These are phyloP conservation scores for Solanum sejunctum DNA, from an alignment of 257 asterid species.

Conservation along the genomic window DNA sequence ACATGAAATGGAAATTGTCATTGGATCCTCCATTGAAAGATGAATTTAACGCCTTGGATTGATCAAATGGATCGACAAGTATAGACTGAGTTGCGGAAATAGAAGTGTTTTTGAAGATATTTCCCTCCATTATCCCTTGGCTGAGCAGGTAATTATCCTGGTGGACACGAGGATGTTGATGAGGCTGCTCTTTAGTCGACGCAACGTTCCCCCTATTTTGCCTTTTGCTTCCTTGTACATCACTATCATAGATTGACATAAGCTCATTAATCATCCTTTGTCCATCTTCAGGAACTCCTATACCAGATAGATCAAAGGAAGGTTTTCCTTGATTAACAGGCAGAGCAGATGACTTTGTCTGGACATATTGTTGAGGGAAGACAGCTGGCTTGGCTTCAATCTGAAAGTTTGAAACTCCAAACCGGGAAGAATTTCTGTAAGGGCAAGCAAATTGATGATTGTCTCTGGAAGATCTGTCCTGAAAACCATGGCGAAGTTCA, in stretches of 20 bases:
- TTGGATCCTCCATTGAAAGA: constrained; percentile 26
- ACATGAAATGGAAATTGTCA: constrained; percentile 44
- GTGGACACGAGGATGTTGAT: constrained; percentile 20
- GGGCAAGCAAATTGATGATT: constrained; percentile 67
- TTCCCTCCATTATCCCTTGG: constrained; percentile 30
- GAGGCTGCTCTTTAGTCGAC: constrained; percentile 19
- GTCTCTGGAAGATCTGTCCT: constrained; percentile 47
- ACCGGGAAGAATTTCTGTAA: constrained; percentile 16
- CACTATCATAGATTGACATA: constrained; percentile 49
- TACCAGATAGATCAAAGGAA: constrained; percentile 41
- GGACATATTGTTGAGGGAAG: constrained; percentile 36
- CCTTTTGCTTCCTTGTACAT: constrained; percentile 31
- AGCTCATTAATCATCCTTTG: constrained; percentile 57
- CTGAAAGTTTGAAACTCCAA: constrained; percentile 28
- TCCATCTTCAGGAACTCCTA: constrained; percentile 77
- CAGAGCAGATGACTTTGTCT: constrained; percentile 15
- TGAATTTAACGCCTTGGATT: constrained; percentile 22
- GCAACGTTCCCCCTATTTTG: constrained; percentile 7
- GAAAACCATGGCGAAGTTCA: constrained; percentile 47
- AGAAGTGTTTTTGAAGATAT: constrained; percentile 25
- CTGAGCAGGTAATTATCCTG: constrained; percentile 24
- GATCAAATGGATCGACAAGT: constrained; percentile 24
- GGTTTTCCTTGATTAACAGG: constrained; percentile 13
- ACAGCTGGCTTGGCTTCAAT: constrained; percentile 30
- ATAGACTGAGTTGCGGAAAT: constrained; percentile 15